Conservation (phyloP, 2,329 filamentous ascomycete species). For the Fusarium irregulare region DNA sequence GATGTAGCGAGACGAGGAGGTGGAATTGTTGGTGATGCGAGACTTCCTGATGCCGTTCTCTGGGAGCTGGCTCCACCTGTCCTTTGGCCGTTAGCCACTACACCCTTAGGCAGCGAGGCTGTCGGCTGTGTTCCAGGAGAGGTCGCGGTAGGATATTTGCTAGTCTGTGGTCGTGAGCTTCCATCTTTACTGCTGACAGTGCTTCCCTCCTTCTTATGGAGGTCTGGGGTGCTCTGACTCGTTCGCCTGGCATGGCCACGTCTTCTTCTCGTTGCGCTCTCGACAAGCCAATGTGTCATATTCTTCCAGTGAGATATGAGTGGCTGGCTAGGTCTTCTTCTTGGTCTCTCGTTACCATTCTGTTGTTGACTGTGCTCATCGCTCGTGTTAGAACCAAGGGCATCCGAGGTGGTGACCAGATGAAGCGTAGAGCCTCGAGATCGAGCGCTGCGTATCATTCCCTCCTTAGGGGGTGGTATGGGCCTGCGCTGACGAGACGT, state of each 20-base stretch:
- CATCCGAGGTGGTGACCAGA: slow-evolving; percentile 76
- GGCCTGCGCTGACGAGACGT: slow-evolving; percentile 81
- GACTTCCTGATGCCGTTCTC: slow-evolving; percentile 39
- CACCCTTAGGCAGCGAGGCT: slow-evolving; percentile 61
- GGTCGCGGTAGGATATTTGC: slow-evolving; percentile 63
- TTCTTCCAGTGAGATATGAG: slow-evolving; percentile 72
- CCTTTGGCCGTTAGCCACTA: slow-evolving; percentile 64
- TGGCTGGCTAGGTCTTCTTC: slow-evolving; percentile 68
- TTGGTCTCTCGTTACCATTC: slow-evolving; percentile 58
- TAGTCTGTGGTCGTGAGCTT: slow-evolving; percentile 69
- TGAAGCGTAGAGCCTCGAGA: slow-evolving; percentile 88
- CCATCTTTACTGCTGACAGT: slow-evolving; percentile 62
- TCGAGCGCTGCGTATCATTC: slow-evolving; percentile 72
- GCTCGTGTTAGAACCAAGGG: slow-evolving; percentile 52
- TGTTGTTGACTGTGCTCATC: slow-evolving; percentile 48
- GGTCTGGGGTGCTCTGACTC: slow-evolving; percentile 69
- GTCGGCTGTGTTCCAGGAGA: slow-evolving; percentile 53
- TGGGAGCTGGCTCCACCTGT: slow-evolving; percentile 31
- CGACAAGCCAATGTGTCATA: slow-evolving; percentile 72
- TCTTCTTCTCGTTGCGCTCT: slow-evolving; percentile 66
- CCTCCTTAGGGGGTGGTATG: slow-evolving; percentile 87
- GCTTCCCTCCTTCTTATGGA: slow-evolving; percentile 62
- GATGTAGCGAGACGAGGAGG: slow-evolving; percentile 50
- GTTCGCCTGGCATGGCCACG: slow-evolving; percentile 61
- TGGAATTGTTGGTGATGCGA: slow-evolving; percentile 47